phyloP scores from a whole-genome alignment of 371 early-diverging fungal genomes.

The Actinomortierella wolfii region DNA sequence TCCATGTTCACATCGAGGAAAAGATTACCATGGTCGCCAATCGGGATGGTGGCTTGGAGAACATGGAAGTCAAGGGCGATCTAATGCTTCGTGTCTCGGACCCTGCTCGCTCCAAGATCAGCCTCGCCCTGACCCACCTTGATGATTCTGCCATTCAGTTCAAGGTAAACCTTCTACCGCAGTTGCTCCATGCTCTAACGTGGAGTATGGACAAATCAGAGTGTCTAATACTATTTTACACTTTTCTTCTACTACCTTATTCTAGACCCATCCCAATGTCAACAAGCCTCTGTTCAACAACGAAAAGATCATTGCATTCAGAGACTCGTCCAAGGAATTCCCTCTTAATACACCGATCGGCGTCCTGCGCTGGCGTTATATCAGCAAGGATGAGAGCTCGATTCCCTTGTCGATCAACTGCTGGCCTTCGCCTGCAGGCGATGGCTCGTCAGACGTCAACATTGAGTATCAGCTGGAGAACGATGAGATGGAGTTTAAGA shows the following conservation, averaged over 20 bases:
- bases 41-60: constrained; percentile 91
- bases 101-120: constrained; percentile 59
- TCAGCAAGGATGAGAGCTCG: constrained; percentile 78
- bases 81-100: constrained; percentile 80
- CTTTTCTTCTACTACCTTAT: neutral
- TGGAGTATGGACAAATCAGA: neutral
- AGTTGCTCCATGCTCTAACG: neutral
- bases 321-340: constrained; percentile 82
- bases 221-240: neutral
- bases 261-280: constrained; percentile 95
- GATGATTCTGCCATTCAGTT: constrained; percentile 75
- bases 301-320: constrained; percentile 75
- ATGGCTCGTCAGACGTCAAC: constrained; percentile 89
- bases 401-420: constrained; percentile 93
- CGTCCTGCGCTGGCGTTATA: constrained; percentile 87
- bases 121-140: constrained; percentile 56
- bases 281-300: constrained; percentile 87
- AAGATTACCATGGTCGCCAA: constrained; percentile 81
- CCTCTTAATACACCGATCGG: constrained; percentile 86
- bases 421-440: constrained; percentile 94
- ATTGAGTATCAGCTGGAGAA: constrained; percentile 92
- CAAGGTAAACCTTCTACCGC: constrained; percentile 67
- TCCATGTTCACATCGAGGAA: constrained; percentile 90
- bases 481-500: constrained; percentile 75
- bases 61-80: constrained; percentile 92